Percentiles rank a stretch among this genome's conserved stretches.
Evolutionary conservation across 768 basidiomycete species (phyloP).

Genomic region (Naganishia kalamii): DNA sequence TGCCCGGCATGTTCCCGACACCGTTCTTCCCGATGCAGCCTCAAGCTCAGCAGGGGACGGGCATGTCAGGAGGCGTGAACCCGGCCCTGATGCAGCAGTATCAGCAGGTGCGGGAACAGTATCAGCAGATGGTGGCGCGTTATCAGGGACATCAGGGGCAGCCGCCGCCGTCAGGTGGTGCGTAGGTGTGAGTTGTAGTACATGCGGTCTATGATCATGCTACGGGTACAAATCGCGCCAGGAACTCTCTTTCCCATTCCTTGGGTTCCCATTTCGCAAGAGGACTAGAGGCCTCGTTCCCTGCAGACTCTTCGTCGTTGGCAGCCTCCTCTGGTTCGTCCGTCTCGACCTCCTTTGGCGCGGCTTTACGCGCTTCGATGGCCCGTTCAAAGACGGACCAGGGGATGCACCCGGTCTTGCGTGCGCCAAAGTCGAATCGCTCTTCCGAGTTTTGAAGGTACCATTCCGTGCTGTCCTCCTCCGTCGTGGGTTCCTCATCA

Average conservation of each 20-base stretch:
- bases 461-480: conserved; percentile 16
- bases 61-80: background rate
- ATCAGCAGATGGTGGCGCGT: conserved; percentile 13
- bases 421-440: conserved; percentile 28
- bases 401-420: conserved; percentile 53
- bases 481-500: conserved; percentile 6
- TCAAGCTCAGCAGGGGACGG: background rate
- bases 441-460: conserved; percentile 16
- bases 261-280: conserved; percentile 51
- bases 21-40: background rate
- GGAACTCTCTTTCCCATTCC: conserved; percentile 74
- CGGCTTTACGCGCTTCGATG: conserved; percentile 56
- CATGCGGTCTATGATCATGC: background rate
- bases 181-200: background rate
- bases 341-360: conserved; percentile 19
- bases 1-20: conserved; percentile 3
- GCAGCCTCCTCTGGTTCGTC: conserved; percentile 37
- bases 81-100: conserved; percentile 1
- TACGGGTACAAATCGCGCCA: conserved; percentile 50
- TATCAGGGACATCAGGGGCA: background rate
- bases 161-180: background rate
- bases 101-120: background rate
- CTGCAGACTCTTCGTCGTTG: conserved; percentile 50
- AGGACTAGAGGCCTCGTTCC: background rate
- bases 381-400: conserved; percentile 44